Evolutionary conservation across 202 grass and related monocot genomes (phyloP).

Genomic region (Carex arenaria): DNA sequence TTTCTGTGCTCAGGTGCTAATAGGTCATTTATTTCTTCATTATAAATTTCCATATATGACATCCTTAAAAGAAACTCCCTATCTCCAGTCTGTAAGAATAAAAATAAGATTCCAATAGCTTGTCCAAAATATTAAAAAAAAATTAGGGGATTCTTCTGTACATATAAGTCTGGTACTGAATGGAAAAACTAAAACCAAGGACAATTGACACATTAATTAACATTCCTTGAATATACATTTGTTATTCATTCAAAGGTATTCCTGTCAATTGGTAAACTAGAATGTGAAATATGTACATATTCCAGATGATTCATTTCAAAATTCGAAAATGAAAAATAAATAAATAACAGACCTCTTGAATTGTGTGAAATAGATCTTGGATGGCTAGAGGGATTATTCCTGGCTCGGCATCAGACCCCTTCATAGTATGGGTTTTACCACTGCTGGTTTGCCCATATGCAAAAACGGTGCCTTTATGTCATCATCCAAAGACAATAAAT

Average conservation of each 20-base stretch:
- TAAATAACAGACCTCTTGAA: slow-evolving; percentile 46
- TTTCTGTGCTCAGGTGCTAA: slow-evolving; percentile 93
- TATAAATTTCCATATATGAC: slow-evolving; percentile 99
- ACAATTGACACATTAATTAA: background rate
- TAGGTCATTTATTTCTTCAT: slow-evolving; percentile 95
- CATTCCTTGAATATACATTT: background rate
- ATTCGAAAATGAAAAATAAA: background rate
- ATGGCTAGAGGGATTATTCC: slow-evolving; percentile 87
- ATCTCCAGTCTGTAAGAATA: slow-evolving; percentile 52
- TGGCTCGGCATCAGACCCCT: slow-evolving; percentile 63
- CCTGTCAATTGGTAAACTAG: background rate
- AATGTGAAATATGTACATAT: too few species aligned
- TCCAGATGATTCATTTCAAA: background rate
- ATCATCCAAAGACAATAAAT: slow-evolving; percentile 8
- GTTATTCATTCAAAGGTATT: background rate
- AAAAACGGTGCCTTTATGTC: slow-evolving; percentile 72
- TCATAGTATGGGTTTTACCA: slow-evolving; percentile 97
- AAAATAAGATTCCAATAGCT: background rate
- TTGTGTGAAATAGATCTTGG: slow-evolving; percentile 57
- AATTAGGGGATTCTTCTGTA: background rate
- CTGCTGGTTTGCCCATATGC: slow-evolving; percentile 98
- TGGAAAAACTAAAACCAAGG: background rate
- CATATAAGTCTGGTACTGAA: background rate
- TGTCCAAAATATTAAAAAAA: background rate
- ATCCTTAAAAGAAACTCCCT: slow-evolving; percentile 91